phyloP scores from a whole-genome alignment of 2,329 filamentous ascomycete species.

The Cordyceps farinosa region DNA sequence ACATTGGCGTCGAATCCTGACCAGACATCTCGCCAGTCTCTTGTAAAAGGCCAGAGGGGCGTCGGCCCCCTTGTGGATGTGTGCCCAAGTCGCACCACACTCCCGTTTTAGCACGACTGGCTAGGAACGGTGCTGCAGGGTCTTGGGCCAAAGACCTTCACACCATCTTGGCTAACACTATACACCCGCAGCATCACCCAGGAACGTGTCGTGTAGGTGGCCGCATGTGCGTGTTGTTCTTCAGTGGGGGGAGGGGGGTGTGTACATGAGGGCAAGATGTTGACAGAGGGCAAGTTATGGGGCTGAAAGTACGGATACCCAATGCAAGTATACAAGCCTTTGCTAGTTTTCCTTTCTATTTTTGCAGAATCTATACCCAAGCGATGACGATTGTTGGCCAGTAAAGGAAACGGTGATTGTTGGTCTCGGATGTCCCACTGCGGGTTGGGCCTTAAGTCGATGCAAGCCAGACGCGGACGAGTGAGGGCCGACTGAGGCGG shows the following conservation, averaged over 20 bases:
- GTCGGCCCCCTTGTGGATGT: constrained; percentile 11
- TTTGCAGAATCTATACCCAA: constrained; percentile 9
- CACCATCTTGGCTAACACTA: constrained; percentile 14
- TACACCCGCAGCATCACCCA: constrained; percentile 19
- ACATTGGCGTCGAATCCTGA: background rate
- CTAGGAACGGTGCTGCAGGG: constrained; percentile 26
- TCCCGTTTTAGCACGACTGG: constrained; percentile 10
- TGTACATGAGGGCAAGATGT: constrained; percentile 27
- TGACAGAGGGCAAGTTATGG: constrained; percentile 29
- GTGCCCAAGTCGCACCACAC: constrained; percentile 17
- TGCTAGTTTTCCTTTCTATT: constrained; percentile 23
- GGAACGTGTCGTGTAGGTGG: constrained; percentile 24
- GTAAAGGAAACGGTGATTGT: constrained; percentile 14
- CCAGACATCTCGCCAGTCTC: background rate
- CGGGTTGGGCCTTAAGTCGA: constrained; percentile 18
- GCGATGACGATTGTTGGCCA: constrained; percentile 17
- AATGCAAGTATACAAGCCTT: constrained; percentile 36
- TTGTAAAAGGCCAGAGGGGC: background rate
- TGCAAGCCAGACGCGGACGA: constrained; percentile 22
- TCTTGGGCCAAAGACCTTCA: constrained; percentile 23
- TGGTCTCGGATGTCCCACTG: constrained; percentile 19
- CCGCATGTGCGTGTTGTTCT: constrained; percentile 18
- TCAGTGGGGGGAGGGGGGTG: constrained; percentile 21
- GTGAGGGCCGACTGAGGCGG: constrained; percentile 23
- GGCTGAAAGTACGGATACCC: constrained; percentile 39